Evolutionary conservation across 2,329 filamentous ascomycete genomes (phyloP).

Genomic region (Neocucurbitaria cava): DNA sequence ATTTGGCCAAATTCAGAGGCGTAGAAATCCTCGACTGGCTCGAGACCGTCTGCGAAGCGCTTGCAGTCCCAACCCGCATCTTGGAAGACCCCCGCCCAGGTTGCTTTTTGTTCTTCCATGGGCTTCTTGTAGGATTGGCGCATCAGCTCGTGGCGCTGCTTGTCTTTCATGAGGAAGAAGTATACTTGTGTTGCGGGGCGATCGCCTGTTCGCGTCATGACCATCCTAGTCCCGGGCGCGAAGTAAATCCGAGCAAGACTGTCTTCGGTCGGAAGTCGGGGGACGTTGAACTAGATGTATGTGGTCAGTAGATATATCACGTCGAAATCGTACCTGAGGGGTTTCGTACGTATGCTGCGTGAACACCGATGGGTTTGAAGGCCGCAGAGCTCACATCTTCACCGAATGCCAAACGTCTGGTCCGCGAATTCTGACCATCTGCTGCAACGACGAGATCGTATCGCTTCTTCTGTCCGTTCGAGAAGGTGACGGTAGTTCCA

Average conservation of each 20-base stretch:
- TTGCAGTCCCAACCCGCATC: constrained; percentile 56
- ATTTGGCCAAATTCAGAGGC: constrained; percentile 54
- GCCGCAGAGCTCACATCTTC: constrained; percentile 15
- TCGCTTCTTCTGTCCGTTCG: constrained; percentile 10
- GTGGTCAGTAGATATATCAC: too few relatives aligned
- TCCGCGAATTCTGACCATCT: constrained; percentile 33
- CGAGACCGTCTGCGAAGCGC: constrained; percentile 52
- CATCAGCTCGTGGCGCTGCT: constrained; percentile 4
- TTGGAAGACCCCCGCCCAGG: constrained; percentile 37
- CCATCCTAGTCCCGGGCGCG: constrained; percentile 14
- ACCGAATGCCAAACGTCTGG: constrained; percentile 30
- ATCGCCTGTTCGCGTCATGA: constrained; percentile 29
- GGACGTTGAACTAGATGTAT: constrained; percentile 24
- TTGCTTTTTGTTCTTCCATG: constrained; percentile 49
- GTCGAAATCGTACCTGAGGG: too few relatives aligned
- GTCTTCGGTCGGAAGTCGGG: constrained; percentile 21
- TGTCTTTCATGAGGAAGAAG: constrained; percentile 24
- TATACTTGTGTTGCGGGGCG: constrained; percentile 28
- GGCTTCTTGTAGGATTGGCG: constrained; percentile 34
- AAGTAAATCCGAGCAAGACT: constrained; percentile 17
- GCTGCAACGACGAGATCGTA: constrained; percentile 38
- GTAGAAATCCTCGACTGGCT: constrained; percentile 55
- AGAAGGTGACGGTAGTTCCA: constrained; percentile 27
- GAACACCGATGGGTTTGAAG: constrained; percentile 21
- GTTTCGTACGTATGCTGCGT: constrained; percentile 22